These are phyloP conservation scores for Kurtzmaniella fragi DNA, from an alignment of 805 yeast genomes.

Conservation along the genomic window DNA sequence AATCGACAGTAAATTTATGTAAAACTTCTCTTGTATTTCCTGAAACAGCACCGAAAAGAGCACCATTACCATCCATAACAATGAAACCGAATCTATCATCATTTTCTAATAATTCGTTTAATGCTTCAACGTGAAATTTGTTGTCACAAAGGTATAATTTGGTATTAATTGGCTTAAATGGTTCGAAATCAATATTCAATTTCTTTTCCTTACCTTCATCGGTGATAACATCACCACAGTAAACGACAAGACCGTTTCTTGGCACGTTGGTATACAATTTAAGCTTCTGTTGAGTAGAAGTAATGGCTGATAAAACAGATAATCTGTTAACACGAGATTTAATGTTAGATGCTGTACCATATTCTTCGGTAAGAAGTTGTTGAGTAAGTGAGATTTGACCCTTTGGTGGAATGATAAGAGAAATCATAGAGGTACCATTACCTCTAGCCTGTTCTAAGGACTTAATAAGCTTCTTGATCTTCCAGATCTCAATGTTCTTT, in stretches of 20 bases:
- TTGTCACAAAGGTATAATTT: slow-evolving; percentile 91
- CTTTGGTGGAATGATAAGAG: slow-evolving; percentile 91
- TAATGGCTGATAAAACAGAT: slow-evolving; percentile 93
- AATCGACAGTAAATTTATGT: slow-evolving; percentile 92
- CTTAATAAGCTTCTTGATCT: slow-evolving; percentile 89
- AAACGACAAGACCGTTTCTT: slow-evolving; percentile 88
- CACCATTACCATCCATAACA: slow-evolving; percentile 99
- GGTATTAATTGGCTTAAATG: slow-evolving; percentile 98
- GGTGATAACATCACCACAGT: slow-evolving; percentile 97
- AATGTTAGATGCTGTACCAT: slow-evolving; percentile 97
- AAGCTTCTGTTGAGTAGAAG: slow-evolving; percentile 95
- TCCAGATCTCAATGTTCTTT: slow-evolving; percentile 98
- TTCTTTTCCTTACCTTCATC: slow-evolving; percentile 97
- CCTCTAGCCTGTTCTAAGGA: slow-evolving; percentile 90
- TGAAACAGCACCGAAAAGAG: slow-evolving; percentile 88
- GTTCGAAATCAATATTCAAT: slow-evolving; percentile 95
- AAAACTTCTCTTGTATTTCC: slow-evolving; percentile 97
- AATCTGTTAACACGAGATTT: slow-evolving; percentile 96
- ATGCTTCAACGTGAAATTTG: slow-evolving; percentile 96
- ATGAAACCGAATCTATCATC: slow-evolving; percentile 97
- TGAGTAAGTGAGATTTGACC: slow-evolving; percentile 86
- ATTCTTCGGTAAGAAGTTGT: slow-evolving; percentile 94
- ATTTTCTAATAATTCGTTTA: slow-evolving; percentile 87
- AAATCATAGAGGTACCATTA: slow-evolving; percentile 98
- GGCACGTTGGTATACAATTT: slow-evolving; percentile 89